phyloP scores from a whole-genome alignment of 257 asterid genomes.

The Leonotis leonurus region DNA sequence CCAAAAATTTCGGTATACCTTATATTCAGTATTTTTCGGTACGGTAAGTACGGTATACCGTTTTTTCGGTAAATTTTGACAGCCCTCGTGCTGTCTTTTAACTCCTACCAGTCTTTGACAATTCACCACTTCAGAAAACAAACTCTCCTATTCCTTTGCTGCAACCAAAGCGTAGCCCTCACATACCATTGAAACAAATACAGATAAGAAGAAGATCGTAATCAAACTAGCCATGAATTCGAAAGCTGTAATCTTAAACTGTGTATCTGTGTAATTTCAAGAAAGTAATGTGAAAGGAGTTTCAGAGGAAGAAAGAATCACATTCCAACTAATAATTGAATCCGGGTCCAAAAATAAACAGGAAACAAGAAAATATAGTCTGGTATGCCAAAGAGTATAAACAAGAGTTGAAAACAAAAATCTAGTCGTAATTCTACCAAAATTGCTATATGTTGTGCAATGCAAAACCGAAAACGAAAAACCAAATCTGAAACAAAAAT shows the following conservation, averaged over 20 bases:
- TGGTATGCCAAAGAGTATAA: slow-evolving; percentile 21
- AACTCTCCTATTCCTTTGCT: too few species aligned
- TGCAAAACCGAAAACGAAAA: slow-evolving; percentile 1
- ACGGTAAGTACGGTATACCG: too few species aligned
- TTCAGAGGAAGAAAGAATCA: background rate
- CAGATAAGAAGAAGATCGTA: too few species aligned
- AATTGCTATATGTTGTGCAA: slow-evolving; percentile 40
- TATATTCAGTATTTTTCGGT: too few species aligned
- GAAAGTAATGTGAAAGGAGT: background rate
- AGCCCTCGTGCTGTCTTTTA: too few species aligned
- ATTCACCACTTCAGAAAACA: background rate
- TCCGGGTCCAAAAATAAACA: background rate
- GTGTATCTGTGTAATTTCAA: too few species aligned
- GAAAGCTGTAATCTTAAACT: too few species aligned
- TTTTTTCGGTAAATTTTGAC: too few species aligned
- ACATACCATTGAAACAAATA: background rate
- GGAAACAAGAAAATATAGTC: slow-evolving; percentile 2
- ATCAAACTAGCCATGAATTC: background rate
- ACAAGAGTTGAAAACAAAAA: slow-evolving; percentile 12
- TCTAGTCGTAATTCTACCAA: slow-evolving; percentile 33
- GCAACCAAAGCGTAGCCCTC: too few species aligned
- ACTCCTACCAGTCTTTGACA: too few species aligned
- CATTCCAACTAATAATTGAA: background rate
- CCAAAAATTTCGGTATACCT: too few species aligned
- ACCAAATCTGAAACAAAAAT: slow-evolving; percentile 14